Conservation (phyloP, 768 basidiomycete genomes). For the Hericium rajendrae region DNA sequence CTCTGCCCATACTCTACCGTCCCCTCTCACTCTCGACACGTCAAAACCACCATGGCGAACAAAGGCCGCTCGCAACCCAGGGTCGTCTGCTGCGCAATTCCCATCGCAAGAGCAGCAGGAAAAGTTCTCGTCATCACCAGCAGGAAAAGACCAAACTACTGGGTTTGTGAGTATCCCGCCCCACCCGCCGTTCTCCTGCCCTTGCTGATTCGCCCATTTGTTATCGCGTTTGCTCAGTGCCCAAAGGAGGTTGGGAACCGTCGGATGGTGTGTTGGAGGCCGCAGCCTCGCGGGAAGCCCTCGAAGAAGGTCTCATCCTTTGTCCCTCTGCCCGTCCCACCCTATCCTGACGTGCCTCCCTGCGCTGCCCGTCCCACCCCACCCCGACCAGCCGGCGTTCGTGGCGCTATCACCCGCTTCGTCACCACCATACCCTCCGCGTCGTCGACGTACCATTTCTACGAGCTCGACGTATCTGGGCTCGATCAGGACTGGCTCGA, state of each 20-base stretch:
- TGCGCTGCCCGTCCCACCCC: constrained; percentile 26
- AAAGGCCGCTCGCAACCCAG: constrained; percentile 77
- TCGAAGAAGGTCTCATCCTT: constrained; percentile 94
- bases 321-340: constrained; percentile 65
- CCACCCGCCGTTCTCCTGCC: constrained; percentile 4
- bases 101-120: constrained; percentile 61
- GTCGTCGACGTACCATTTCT: constrained; percentile 81
- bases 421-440: constrained; percentile 75
- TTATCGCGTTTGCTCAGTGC: constrained; percentile 39
- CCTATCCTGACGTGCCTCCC: constrained; percentile 51
- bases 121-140: constrained; percentile 81
- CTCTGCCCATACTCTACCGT: neutral
- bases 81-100: constrained; percentile 87
- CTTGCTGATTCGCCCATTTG: constrained; percentile 3
- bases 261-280: constrained; percentile 74
- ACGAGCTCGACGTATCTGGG: constrained; percentile 72
- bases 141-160: constrained; percentile 67
- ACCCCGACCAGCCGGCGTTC: constrained; percentile 65
- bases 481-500: constrained; percentile 81
- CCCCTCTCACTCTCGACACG: neutral
- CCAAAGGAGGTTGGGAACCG: constrained; percentile 89
- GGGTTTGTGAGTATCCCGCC: constrained; percentile 76
- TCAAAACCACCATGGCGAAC: constrained; percentile 21
- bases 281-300: constrained; percentile 85
- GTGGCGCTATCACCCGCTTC: constrained; percentile 77